These are phyloP conservation scores for Axilococcus clingmanii DNA, from an alignment of 139 green algal genomes.

Conservation along the genomic window DNA sequence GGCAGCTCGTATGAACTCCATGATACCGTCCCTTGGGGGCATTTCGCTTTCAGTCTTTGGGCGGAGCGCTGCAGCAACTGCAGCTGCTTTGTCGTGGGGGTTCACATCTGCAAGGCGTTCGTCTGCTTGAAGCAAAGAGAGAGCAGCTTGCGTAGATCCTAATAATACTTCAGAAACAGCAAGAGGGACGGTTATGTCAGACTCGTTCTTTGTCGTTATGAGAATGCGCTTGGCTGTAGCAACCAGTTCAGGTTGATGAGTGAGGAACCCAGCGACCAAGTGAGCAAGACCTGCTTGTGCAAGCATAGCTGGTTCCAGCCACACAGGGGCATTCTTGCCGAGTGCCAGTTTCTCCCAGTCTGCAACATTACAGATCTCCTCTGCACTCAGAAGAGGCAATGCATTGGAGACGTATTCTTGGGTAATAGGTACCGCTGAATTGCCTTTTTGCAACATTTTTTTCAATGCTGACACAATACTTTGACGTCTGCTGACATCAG, in stretches of 20 bases:
- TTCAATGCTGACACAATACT: constrained; percentile 1
- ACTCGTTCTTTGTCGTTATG: background rate
- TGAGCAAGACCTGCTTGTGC: constrained; percentile 36
- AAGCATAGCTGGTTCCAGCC: constrained; percentile 39
- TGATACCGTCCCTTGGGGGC: constrained; percentile 11
- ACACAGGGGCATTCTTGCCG: constrained; percentile 10
- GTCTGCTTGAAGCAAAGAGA: constrained; percentile 15
- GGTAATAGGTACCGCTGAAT: background rate
- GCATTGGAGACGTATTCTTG: constrained; percentile 11
- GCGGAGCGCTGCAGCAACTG: background rate
- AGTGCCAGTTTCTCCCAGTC: constrained; percentile 34
- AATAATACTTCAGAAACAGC: constrained; percentile 27
- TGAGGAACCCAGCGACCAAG: constrained; percentile 46
- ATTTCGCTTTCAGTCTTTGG: background rate
- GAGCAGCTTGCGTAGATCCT: constrained; percentile 13
- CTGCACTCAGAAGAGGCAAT: constrained; percentile 19
- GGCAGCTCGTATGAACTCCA: constrained; percentile 28
- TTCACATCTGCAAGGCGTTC: constrained; percentile 3
- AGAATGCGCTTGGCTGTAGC: constrained; percentile 15
- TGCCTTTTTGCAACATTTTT: background rate
- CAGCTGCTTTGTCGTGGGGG: background rate
- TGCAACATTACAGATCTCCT: constrained; percentile 38
- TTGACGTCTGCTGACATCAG: constrained; percentile 11
- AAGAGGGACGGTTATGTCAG: constrained; percentile 15
- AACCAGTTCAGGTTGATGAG: constrained; percentile 39